These are phyloP conservation scores for Anethum foeniculum DNA, from an alignment of 140 eudicot genomes.

Conservation along the genomic window DNA sequence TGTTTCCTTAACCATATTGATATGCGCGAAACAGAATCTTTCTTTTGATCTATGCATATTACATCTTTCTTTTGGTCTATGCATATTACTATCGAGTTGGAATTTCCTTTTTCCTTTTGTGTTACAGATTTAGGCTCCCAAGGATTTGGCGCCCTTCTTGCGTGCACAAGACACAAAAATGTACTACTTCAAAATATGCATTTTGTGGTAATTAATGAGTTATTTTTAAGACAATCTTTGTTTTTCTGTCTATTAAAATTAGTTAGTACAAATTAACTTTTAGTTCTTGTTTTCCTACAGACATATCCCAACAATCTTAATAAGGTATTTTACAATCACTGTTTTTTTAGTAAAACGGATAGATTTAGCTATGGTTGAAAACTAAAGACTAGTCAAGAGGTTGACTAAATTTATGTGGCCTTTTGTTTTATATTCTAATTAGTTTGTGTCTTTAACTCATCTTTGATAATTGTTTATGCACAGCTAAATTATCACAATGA, in stretches of 20 bases:
- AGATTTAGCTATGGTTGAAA: conserved; percentile 5
- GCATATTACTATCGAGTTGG: not conserved
- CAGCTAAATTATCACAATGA: conserved; percentile 80
- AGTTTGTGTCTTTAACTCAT: not conserved
- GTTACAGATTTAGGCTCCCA: conserved; percentile 79
- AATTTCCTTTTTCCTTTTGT: not conserved
- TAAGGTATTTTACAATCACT: conserved; percentile 40
- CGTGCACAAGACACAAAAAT: conserved; percentile 66
- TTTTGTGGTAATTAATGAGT: conserved; percentile 68
- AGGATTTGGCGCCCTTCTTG: conserved; percentile 87
- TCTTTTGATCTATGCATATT: not conserved
- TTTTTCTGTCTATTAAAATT: conserved; percentile 10
- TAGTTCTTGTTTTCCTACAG: conserved; percentile 34
- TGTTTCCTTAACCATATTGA: not conserved
- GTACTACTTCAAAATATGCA: conserved; percentile 89
- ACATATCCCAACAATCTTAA: conserved; percentile 95
- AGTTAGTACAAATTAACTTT: conserved; percentile 8
- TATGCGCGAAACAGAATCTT: not conserved
- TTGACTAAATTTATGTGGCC: conserved; percentile 10
- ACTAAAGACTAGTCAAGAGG: conserved; percentile 95
- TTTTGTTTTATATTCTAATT: conserved; percentile 8
- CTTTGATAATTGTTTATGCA: conserved; percentile 4
- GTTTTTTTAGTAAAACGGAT: not conserved
- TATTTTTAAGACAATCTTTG: conserved; percentile 1
- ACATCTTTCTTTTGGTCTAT: not conserved